Conservation (phyloP, 768 basidiomycete genomes). For the Postia placenta region DNA sequence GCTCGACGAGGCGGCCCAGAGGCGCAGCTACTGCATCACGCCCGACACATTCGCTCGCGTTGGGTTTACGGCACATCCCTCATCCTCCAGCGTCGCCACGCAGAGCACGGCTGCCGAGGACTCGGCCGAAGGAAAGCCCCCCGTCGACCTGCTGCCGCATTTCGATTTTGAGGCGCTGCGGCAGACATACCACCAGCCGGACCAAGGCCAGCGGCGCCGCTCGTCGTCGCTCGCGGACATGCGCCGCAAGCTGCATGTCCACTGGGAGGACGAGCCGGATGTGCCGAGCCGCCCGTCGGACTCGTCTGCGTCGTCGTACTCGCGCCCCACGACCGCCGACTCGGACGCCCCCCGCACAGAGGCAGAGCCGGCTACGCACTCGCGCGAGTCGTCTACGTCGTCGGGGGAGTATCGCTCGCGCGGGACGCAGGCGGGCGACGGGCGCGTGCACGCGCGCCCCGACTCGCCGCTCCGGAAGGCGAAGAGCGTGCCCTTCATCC, state of each 20-base stretch:
- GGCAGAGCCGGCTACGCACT: no score
- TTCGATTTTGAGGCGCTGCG: slow-evolving; percentile 4
- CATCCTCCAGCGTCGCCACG: neutral
- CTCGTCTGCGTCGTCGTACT: neutral
- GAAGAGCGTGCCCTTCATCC: slow-evolving; percentile 1
- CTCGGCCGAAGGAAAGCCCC: neutral
- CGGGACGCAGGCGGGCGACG: neutral
- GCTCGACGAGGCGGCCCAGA: neutral
- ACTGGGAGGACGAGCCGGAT: neutral
- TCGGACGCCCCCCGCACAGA: neutral
- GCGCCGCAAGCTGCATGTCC: neutral
- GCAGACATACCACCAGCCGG: neutral
- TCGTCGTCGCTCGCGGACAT: neutral
- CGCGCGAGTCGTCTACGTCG: no score
- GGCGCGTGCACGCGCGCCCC: neutral
- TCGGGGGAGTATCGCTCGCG: neutral
- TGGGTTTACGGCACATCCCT: neutral
- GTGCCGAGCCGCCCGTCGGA: neutral
- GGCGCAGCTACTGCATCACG: neutral
- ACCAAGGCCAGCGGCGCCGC: neutral
- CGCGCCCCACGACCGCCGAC: neutral
- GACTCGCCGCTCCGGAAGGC: slow-evolving; percentile 1
- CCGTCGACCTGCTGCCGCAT: neutral
- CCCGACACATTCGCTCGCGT: neutral
- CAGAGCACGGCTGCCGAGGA: neutral